Evolutionary conservation across 768 basidiomycete species (phyloP), one percentile per base, ranked within the genome.

Genomic region (Cystobasidium ongulense): DNA sequence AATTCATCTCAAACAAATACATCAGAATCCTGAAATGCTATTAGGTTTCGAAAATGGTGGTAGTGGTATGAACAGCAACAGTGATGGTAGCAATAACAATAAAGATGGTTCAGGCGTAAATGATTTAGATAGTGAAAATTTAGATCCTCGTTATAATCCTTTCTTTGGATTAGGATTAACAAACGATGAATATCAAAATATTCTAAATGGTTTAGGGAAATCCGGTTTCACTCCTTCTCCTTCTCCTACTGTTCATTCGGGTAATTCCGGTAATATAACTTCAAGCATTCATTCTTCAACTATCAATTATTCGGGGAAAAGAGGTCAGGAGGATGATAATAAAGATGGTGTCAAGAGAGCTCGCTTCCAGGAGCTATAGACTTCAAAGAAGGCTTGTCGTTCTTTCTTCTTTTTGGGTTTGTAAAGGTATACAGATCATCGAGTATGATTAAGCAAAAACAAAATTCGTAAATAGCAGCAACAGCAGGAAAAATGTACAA

Each of bases 91-190:
- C 7, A 41, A 41, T 41, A 50, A 50, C n/a, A 50, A 7, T 50
- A 7, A 8, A 11, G 3, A 4, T 50, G n/a, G n/a, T n/a, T n/a
- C n/a, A n/a, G 43, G 13, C 43, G 13, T n/a, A 46, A 46, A 46
- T 46, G 43, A 13, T 46, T 8, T 53, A 17, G 11, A 87, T 89
- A 82, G 84, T 86, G 38, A 81, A 81, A 64, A 78, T 89, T 29
- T 86, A 87, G 21, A 88, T 89, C 11, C 81, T 80, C 18, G 77
- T 80, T 39, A 76, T 76, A 92, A 94, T 81, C 90, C 90, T 1
- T 84, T 95, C 36, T 89, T 88, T 10, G 89, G 88, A 15, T 89
- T 93, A 87, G 92, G 92, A 17, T 85, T 93, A 65, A 86, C 88
- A 17, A 91, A 93, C 78, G 91, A 94, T 79, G 89, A 92, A 81